Base-by-base conservation (phyloP, 805 yeast genomes). In the Cyberlindnera meyerae region DNA sequence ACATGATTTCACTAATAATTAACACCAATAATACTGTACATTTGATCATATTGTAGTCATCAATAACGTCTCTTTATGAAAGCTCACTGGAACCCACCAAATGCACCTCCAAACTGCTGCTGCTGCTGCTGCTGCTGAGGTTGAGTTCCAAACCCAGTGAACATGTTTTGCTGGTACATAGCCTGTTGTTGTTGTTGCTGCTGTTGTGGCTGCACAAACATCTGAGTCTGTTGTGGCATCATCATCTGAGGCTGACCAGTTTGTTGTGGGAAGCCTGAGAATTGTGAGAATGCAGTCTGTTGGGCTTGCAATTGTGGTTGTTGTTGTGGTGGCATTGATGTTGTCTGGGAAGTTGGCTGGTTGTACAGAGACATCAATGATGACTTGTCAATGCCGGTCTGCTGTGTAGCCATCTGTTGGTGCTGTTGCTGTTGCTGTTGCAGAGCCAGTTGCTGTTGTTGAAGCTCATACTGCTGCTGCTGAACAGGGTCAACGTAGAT, bases 401-500 rank as follows among this genome's bases (percentile, higher is more conserved):
- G 27, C 20, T 42, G 42, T n/a, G 27, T n/a, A 11, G 7, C 14
- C 7, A 24, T 6, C 27, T 35, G 41, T 16, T 31, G 41, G 26
- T 39, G 46, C 27, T 41, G 47, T 27, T 30, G 42, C 18, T 18
- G 29, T 15, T 36, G 44, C 20, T 34, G 42, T 21, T 45, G 51
- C 3, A 17, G 28, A 25, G 24, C 29, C 11, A 44, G 30, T 24
- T 44, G 51, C 14, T 49, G 49, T 22, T 52, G 55, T 29, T 51
- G 55, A 11, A 43, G 48, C 24, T 46, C 47, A 32, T 51, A 54
- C 28, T 48, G 51, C 27, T 54, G 55, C 33, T 80, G 83, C 49
- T 81, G 87, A 30, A 72, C 76, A 9, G 78, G 70, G 50, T 82
- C 89, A 24, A 82, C 73, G 48, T 82, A 82, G 4, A 80, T 59